Evolutionary conservation across 768 basidiomycete genomes (phyloP).

Genomic region (Clavulina sp.): DNA sequence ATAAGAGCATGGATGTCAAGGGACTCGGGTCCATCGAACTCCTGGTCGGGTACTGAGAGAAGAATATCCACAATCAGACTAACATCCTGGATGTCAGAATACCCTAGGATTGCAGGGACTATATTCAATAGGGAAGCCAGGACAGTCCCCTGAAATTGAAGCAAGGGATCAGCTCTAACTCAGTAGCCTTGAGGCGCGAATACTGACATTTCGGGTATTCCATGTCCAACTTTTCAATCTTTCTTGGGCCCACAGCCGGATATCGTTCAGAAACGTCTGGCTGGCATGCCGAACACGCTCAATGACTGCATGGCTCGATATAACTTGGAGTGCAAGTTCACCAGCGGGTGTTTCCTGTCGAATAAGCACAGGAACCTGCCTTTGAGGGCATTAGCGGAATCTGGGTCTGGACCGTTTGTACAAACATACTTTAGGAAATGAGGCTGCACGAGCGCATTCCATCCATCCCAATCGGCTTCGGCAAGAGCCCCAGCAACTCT

Average conservation of each 20-base stretch:
- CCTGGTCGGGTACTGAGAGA: too few relatives aligned
- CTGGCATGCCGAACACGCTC: not conserved
- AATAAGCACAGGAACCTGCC: too few relatives aligned
- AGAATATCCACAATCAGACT: not conserved
- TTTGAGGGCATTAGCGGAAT: too few relatives aligned
- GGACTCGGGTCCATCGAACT: too few relatives aligned
- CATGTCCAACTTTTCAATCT: not conserved
- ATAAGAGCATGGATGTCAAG: too few relatives aligned
- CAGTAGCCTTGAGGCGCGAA: slow-evolving; percentile 12
- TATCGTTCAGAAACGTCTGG: not conserved
- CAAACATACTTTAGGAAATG: slow-evolving; percentile 25
- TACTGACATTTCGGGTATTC: not conserved
- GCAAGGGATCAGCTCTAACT: not conserved
- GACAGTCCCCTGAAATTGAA: not conserved
- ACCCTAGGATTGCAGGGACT: not conserved
- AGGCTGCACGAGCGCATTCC: slow-evolving; percentile 52
- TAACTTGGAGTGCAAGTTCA: not conserved
- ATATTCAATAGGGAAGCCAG: not conserved
- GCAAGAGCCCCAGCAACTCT: slow-evolving; percentile 43
- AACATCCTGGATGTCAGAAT: not conserved
- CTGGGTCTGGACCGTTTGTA: too few relatives aligned
- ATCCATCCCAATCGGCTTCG: slow-evolving; percentile 56
- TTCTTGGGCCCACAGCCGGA: not conserved
- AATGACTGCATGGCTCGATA: not conserved
- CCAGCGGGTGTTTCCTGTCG: too few relatives aligned